Evolutionary conservation across 2,329 filamentous ascomycete genomes (phyloP), one percentile per base, ranked within the genome.

Genomic region (Coleophoma cylindrospora): DNA sequence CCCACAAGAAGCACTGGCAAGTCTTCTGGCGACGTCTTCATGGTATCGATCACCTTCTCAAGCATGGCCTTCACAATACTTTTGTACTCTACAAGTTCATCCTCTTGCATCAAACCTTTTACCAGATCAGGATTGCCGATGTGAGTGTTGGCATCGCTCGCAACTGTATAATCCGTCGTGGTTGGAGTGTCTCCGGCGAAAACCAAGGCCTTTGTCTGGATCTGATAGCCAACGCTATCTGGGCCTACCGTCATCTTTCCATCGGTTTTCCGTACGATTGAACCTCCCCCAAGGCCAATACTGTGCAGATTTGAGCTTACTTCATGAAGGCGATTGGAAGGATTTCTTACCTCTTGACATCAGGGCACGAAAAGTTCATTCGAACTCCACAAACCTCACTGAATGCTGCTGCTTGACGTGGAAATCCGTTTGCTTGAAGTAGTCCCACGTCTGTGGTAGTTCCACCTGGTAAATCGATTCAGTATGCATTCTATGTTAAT

Each of bases 401-500:
- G 43, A 77, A 82, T 0, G 74, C 75, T 0, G 77, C 72, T 3
- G 80, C 77, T 54, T 81, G 78, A 13, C 79, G 71, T 0, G 80
- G 79, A 38, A 82, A 81, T 0, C 79, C 80, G 4, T 74, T 80
- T 0, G 76, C 72, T 1, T 80, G 67, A 1, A 83, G 62, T 0
- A 78, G 67, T 11, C 79, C 77, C 7, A 81, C 74, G 59, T 83
- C 79, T 2, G 77, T 77, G 0, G 79, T 82, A 0, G 79, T 83
- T 13, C 79, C 79, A 5, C 41, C 41, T 44, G 21, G 21, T 6
- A 4, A 21, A 41, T 9, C 17, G 21, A 6, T 17, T 41, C 15
- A 41, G 40, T 15, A 41, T 27, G 9, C 7, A 27, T 3, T 27
- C 27, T 5, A 27, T 27, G 9, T 27, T 27, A 27, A 8, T 12